Base-by-base conservation (phyloP, 139 green algal species). In the Chloropicon primus region DNA sequence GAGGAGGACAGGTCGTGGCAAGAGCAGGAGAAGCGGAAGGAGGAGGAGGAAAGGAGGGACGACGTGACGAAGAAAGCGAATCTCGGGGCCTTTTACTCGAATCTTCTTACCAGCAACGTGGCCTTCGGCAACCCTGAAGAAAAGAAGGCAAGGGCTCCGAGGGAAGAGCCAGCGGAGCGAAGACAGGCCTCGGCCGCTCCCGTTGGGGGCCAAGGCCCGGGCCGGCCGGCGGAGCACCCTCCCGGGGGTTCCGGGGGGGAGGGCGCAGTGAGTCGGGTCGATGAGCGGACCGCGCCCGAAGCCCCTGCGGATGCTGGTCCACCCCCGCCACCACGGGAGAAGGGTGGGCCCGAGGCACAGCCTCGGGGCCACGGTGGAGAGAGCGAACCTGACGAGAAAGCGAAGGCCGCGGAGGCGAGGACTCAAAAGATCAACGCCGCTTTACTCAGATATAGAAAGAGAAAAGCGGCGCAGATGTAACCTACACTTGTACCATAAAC, bases 1-100 rank as follows among this genome's bases (percentile, higher is more conserved):
- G 90, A 96, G 79, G 94, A 98, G 82, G 87, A 96, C 27, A 82
- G 90, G 81, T 86, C 80, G 78, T 89, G 82, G 84, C 25, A 54
- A 27, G 80, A 77, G 71, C 54, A 89, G 41, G 84, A 90, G 77
- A 77, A 83, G 73, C 53, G 74, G 1, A 27, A 74, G 28, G 76
- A 83, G 75, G 77, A 74, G 76, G 10, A 75, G 54, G 76, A 80
- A 54, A 21, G 26, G 76, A 54, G 2, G 25, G 28, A 80, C 3
- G 25, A 83, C 74, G 82, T 86, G n/a, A 86, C 82, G 3, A 85
- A 85, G 76, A 80, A 75, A 29, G 21, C 26, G 24, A 81, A 62
- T 17, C 17, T 62, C 10, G 41, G 41, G 10, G 41, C 41, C 41
- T 62, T 62, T 62, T 62, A 62, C 41, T 62, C 41, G 41, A 62